Base-by-base conservation (phyloP, 495 filamentous ascomycete species). In the Sordaria brevicollis region DNA sequence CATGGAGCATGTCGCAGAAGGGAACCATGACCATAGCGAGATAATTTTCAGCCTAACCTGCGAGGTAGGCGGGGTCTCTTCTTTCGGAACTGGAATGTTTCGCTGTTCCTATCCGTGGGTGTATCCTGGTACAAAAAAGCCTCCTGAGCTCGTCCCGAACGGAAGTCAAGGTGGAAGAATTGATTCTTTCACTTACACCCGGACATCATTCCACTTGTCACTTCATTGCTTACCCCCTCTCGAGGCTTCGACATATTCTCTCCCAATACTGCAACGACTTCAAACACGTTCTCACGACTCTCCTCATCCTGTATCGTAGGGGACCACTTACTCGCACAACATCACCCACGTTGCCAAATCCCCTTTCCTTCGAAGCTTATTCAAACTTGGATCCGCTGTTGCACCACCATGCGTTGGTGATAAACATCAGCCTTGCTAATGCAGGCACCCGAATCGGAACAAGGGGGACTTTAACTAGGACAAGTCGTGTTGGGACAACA, bases 371-470 rank as follows among this genome's bases (percentile, higher is more conserved):
- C 13, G 49, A 31, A 17, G 49, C 25, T 17, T 31, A 15, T 31
- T 62, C 29, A 31, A 8, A 29, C 25, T 29, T 62, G 49, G 49
- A 31, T 31, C 11, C 49, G 4, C 37, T 49, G 49, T 62, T 62
- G 25, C 29, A 62, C n/a, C 49, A 31, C 49, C 49, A 62, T 62
- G 49, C 13, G 25, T 62, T 31, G 49, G 13, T 62, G 49, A 62
- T 33, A 17, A n/a, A 31, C 68, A 67, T 66, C 70, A 73, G 75
- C 72, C 75, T 66, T 75, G 72, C 57, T 8, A 21, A 73, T 74
- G 76, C 74, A 73, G 67, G 49, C 70, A 73, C 37, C 75, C 76
- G 73, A 70, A 34, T 31, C 68, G 37, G 69, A 65, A 68, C 38
- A 75, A 72, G 49, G 34, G 33, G 57, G 68, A 72, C n/a, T 29